phyloP scores from a whole-genome alignment of 2,329 filamentous ascomycete species.

The Neopestalotiopsis sp. region DNA sequence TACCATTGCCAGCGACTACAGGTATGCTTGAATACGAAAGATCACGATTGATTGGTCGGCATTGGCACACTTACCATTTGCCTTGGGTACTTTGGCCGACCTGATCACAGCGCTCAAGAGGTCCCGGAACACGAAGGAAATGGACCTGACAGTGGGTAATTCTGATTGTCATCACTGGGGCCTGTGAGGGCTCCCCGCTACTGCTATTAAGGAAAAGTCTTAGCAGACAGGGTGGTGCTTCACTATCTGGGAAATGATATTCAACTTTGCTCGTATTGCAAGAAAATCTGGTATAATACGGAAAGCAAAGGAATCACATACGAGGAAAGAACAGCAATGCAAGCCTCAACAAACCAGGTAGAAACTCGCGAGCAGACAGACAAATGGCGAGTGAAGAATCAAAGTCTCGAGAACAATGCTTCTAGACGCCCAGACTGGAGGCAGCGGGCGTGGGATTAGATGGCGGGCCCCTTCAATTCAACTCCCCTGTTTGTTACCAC shows the following conservation, averaged over 20 bases:
- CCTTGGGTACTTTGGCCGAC: background rate
- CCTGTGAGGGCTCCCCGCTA: background rate
- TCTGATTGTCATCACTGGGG: background rate
- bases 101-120: background rate
- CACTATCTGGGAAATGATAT: slow-evolving; percentile 5
- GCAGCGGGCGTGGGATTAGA: slow-evolving; percentile 1
- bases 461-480: slow-evolving; percentile 15
- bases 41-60: background rate
- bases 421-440: background rate
- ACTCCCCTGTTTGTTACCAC: slow-evolving; percentile 13
- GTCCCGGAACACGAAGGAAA: background rate
- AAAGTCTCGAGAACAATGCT: background rate
- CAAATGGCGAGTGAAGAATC: background rate
- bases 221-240: background rate
- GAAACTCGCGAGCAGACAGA: background rate
- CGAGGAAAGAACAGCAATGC: background rate
- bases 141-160: slow-evolving; percentile 4
- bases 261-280: background rate
- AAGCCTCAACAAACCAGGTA: background rate
- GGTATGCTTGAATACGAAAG: background rate
- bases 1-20: background rate
- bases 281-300: background rate
- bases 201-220: background rate
- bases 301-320: background rate
- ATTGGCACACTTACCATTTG: background rate